Conservation (phyloP, 306 rosid genomes). For the Medicago ruthenica region DNA sequence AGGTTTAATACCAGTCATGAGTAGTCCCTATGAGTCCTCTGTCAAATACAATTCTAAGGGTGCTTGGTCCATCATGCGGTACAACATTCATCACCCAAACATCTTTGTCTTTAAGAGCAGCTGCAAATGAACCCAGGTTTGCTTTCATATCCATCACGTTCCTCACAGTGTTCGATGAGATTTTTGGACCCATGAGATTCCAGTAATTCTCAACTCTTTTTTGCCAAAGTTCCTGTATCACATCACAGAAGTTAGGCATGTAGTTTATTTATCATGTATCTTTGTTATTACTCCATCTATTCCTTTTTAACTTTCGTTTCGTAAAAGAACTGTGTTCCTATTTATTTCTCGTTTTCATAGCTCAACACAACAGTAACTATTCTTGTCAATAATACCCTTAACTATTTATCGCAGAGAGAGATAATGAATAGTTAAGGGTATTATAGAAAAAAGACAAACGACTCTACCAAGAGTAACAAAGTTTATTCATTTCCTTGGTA, state of each 20-base stretch:
- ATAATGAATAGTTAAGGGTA: too few species aligned
- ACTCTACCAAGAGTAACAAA: background rate
- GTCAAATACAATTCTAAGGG: slow-evolving; percentile 80
- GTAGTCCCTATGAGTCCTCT: slow-evolving; percentile 86
- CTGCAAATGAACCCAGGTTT: slow-evolving; percentile 85
- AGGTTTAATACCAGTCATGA: slow-evolving; percentile 71
- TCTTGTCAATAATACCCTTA: too few species aligned
- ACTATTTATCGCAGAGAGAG: too few species aligned
- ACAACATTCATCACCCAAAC: slow-evolving; percentile 99
- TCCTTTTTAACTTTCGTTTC: background rate
- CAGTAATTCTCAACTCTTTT: slow-evolving; percentile 84
- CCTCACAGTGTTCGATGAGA: slow-evolving; percentile 64
- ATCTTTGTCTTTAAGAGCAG: slow-evolving; percentile 75
- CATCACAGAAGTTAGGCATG: slow-evolving; percentile 21
- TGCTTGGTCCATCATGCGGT: slow-evolving; percentile 82
- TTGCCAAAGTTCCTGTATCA: slow-evolving; percentile 78
- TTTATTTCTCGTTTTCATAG: too few species aligned
- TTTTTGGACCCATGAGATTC: slow-evolving; percentile 72
- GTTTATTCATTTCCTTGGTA: background rate
- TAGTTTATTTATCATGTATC: slow-evolving; percentile 6
- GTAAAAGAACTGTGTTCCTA: too few species aligned
- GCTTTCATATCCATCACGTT: slow-evolving; percentile 98
- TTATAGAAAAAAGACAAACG: background rate
- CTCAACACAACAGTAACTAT: too few species aligned
- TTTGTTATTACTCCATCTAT: background rate